Evolutionary conservation across 2,329 filamentous ascomycete species (phyloP).

Genomic region (Myriosclerotinia curreyana): DNA sequence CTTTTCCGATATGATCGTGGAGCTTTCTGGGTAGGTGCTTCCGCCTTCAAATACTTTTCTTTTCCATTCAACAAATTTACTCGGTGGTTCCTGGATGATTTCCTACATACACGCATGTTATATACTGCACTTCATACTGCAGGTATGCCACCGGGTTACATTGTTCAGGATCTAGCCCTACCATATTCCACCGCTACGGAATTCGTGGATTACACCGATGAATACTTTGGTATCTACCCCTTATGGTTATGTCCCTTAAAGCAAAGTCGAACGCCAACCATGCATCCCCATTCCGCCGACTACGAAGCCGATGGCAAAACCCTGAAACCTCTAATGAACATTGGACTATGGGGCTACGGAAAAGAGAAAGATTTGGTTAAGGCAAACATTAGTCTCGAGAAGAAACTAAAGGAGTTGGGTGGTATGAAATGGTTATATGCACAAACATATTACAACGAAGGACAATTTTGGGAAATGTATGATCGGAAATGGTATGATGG

Average conservation of each 20-base stretch:
- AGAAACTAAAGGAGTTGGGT: conserved; percentile 63
- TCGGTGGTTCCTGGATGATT: conserved; percentile 57
- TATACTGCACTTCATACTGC: conserved; percentile 61
- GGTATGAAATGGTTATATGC: conserved; percentile 88
- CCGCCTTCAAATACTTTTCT: conserved; percentile 59
- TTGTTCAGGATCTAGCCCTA: conserved; percentile 62
- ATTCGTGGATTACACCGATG: conserved; percentile 53
- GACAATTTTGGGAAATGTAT: conserved; percentile 67
- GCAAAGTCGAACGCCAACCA: conserved; percentile 37
- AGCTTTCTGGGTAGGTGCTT: conserved; percentile 61
- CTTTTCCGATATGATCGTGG: conserved; percentile 62
- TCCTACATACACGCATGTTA: conserved; percentile 59
- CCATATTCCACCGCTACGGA: conserved; percentile 50
- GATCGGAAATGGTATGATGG: conserved; percentile 58
- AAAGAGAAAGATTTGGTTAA: conserved; percentile 61
- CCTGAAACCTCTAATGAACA: conserved; percentile 53
- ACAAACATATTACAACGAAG: conserved; percentile 75
- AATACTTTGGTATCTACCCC: conserved; percentile 49
- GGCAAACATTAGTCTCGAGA: conserved; percentile 69
- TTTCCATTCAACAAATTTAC: conserved; percentile 59
- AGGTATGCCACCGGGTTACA: conserved; percentile 52
- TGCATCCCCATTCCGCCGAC: conserved; percentile 37
- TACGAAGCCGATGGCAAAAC: conserved; percentile 33
- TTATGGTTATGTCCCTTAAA: conserved; percentile 57
- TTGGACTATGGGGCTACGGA: conserved; percentile 84